Evolutionary conservation across 1,284 basidiomycete species (phyloP), one percentile per base, ranked within the genome.

Genomic region (Malassezia dermatis): DNA sequence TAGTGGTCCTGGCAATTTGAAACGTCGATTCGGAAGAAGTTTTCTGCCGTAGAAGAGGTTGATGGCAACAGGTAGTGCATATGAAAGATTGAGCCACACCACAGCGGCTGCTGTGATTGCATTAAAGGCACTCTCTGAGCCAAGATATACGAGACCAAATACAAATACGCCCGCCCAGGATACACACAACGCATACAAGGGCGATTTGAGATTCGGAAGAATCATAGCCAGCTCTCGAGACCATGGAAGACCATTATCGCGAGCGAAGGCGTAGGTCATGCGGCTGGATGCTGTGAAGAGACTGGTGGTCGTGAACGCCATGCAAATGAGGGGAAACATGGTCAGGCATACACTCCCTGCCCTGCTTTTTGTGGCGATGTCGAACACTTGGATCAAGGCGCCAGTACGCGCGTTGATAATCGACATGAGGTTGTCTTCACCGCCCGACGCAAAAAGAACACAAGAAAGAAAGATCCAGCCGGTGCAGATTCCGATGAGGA

Each of bases 181-280:
- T 12, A 86, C 75, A 2, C 83, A 65, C 51, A 85, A 80, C 0
- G 83, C 81, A 47, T 67, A 60, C 32, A 73, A 60, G 8, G 75
- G 75, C 0, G 76, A 67, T 15, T 68, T 62, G 4, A 75, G 53
- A 46, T 48, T 75, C 32, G 56, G 56, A 62, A 80, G 79, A 60
- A 83, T 77, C 28, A 73, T 75, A 1, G 80, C 71, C 67, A 85
- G 82, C 45, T 78, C 66, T 2, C 52, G 45, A 24, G 80, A 79
- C 62, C 83, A 80, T 1, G 83, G 83, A 1, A 86, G 78, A 8
- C 83, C 84, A 50, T 78, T 76, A 74, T 86, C 85, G 1, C 84
- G 78, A 0, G 84, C 84, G 61, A 86, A 85, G 32, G 82, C 81
- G 77, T 82, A 83, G 1, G 81, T 82, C 66, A 84, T 82, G 17